These are phyloP conservation scores for Termitomyces sp. DNA, from an alignment of 768 basidiomycete genomes.

Conservation along the genomic window DNA sequence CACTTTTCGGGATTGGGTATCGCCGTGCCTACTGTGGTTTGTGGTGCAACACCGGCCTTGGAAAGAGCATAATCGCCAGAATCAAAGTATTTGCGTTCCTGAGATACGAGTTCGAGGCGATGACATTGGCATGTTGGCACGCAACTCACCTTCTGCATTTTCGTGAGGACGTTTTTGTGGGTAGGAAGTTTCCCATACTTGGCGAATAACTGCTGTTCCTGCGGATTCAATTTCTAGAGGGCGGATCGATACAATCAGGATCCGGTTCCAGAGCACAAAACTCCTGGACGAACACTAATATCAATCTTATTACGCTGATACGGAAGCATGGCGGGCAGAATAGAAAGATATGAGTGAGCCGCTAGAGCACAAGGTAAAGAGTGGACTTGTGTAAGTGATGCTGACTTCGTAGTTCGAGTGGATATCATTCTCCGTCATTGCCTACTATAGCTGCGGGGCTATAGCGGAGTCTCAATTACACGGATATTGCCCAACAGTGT, in stretches of 20 bases:
- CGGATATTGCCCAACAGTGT: slow-evolving; percentile 6
- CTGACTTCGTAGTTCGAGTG: slow-evolving; percentile 14
- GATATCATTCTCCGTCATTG: slow-evolving; percentile 13
- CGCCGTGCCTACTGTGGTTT: slow-evolving; percentile 87
- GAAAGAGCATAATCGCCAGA: slow-evolving; percentile 98
- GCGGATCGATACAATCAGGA: slow-evolving; percentile 21
- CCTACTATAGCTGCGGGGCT: slow-evolving; percentile 22
- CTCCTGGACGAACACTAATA: slow-evolving; percentile 64
- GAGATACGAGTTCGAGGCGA: slow-evolving; percentile 11
- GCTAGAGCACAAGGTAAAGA: slow-evolving; percentile 16
- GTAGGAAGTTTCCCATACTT: slow-evolving; percentile 93
- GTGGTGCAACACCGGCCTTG: slow-evolving; percentile 89
- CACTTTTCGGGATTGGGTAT: slow-evolving; percentile 98
- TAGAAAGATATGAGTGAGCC: slow-evolving; percentile 22
- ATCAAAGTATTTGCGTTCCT: slow-evolving; percentile 99
- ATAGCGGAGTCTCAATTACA: slow-evolving; percentile 22
- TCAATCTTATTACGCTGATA: slow-evolving; percentile 89
- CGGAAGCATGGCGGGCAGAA: slow-evolving; percentile 55
- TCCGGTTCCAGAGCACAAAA: slow-evolving; percentile 1
- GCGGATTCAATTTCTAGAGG: slow-evolving; percentile 68
- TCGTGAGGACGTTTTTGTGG: slow-evolving; percentile 88
- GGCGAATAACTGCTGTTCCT: slow-evolving; percentile 92
- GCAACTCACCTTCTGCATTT: slow-evolving; percentile 85
- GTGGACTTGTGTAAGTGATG: slow-evolving; percentile 11
- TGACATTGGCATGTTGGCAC: slow-evolving; percentile 8